Evolutionary conservation across 192 early-diverging fungal species (phyloP), one percentile per base, ranked within the genome.

Genomic region (Kickxella alabastrina): DNA sequence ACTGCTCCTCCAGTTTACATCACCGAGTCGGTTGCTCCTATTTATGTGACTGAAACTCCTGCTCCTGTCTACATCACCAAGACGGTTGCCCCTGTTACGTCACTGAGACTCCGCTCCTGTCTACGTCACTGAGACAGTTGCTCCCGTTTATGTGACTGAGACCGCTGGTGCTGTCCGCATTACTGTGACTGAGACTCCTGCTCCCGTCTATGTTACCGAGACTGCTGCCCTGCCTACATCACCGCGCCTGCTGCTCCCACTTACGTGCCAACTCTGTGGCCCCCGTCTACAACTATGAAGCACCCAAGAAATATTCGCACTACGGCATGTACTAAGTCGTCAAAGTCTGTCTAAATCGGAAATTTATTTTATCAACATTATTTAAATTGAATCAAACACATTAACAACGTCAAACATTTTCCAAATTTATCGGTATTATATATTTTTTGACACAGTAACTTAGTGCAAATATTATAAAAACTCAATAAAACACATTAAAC

Each of bases 1-100:
- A 28, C 46, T 10, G 4, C 28, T n/a, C 46, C 46, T 35, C 46
- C 46, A 10, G 46, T 31, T 8, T 43, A 65, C 36, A 14, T 19
- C 6, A 43, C 52, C 3, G 29, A 8, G 31, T 6, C 31, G 6
- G 6, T 12, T 8, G 6, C 31, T 32, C 25, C 43, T 6, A 29
- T 27, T 13, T 3, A 17, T 7, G 10, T 6, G 6, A 8, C 6
- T 35, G 21, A 15, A 17, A 28, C 46, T 10, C 18, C 28, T n/a
- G 29, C 46, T 35, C 46, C 46, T 6, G 46, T 31, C 13, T 43
- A 65, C 36, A 14, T 19, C 6, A 43, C 52, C 3, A 25, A 48
- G 3, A n/a, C n/a, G n/a, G n/a, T n/a, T n/a, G n/a, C n/a, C n/a
- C 25, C 43, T 6, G 18, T 27, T 3, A 17, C 7, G 10, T 6